Evolutionary conservation across 208 protist species (phyloP), one percentile per base, ranked within the genome.

Genomic region (Leishmania guyanensis): DNA sequence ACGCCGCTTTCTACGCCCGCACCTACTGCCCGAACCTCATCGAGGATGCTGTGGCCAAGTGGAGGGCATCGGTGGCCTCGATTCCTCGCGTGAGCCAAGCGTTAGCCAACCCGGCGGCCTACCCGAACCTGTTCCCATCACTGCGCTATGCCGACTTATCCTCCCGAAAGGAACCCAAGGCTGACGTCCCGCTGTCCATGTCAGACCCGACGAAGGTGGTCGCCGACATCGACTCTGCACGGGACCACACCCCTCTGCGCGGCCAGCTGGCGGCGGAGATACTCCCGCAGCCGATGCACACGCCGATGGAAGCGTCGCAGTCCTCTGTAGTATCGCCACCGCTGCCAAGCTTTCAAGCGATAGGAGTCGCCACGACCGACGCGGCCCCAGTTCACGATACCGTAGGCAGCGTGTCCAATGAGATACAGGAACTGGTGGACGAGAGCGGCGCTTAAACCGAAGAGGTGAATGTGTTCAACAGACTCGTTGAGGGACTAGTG

Each of bases 1-100:
- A 99, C 78, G 98, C 98, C 12, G 96, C 98, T 20, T 98, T 99
- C 78, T 97, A 99, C 83, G 98, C 98, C 1, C 93, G 98, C 64
- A 99, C 98, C 6, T 99, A 99, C 89, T 83, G 78, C 43, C 98
- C 98, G 22, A 88, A 77, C 26, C 81, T 89, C 43, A 84, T 98
- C 10, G 88, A 93, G 69, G 84, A 93, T 12, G 87, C 92, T 29
- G 95, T 99, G 17, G 77, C 81, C 48, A 80, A 96, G 81, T 99
- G 99, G 99, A 98, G 94, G 82, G 79, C 85, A 43, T 80, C 91
- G 2, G 86, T 99, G n/a, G 77, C 89, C 16, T 53, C 84, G 20
- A 84, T 93, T 0, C 98, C 97, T 33, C 90, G 86, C 70, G 81
- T 95, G 39, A 86, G 86, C 36, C 90, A 99, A 76, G 87, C 97